phyloP scores from a whole-genome alignment of 2,329 filamentous ascomycete species.

The Colletotrichum sp. region DNA sequence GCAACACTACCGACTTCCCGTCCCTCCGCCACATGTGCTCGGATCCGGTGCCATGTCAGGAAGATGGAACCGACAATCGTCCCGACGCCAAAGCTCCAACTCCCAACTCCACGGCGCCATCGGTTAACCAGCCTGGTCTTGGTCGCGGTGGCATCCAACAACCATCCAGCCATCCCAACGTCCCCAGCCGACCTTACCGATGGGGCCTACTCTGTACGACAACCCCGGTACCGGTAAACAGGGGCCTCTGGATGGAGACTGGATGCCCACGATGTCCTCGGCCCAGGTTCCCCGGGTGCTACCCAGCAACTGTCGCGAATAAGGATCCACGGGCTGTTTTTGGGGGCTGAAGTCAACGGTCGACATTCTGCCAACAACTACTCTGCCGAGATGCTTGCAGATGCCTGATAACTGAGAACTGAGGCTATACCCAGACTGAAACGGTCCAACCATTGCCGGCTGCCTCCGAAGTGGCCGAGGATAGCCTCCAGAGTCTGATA shows the following conservation, averaged over 20 bases:
- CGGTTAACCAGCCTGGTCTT: background rate
- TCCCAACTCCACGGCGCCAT: background rate
- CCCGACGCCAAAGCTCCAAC: background rate
- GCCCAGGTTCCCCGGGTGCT: background rate
- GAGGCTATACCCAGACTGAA: background rate
- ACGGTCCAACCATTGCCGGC: background rate
- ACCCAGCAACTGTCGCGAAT: background rate
- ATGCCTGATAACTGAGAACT: background rate
- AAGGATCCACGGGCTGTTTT: background rate
- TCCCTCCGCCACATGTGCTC: background rate
- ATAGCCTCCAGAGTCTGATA: background rate
- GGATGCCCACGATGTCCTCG: background rate
- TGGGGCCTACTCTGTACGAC: background rate
- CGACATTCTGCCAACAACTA: background rate
- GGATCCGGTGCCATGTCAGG: background rate
- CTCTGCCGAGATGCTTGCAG: background rate
- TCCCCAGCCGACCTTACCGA: conserved; percentile 1
- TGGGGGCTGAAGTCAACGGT: background rate
- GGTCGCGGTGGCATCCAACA: background rate
- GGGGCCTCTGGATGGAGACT: background rate
- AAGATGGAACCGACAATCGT: background rate
- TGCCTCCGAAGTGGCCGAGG: background rate
- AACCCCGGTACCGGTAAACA: background rate
- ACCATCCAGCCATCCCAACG: background rate
- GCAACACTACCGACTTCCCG: background rate